Evolutionary conservation across 1,284 basidiomycete species (phyloP).

Genomic region (Leccinum subrobustum): DNA sequence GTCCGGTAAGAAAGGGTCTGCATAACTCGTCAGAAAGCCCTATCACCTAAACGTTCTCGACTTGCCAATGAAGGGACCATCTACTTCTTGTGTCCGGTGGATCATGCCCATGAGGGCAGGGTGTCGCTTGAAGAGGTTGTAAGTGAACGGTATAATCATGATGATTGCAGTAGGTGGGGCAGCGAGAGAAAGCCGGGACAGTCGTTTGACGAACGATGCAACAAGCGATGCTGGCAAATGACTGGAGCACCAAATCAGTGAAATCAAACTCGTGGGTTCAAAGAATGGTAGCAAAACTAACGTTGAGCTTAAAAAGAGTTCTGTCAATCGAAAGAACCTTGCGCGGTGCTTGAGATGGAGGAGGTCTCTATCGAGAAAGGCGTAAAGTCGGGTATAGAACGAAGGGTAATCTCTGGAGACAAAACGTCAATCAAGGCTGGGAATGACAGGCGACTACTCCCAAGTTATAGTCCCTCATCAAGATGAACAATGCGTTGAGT

Average conservation of each 20-base stretch:
- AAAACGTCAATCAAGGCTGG: neutral
- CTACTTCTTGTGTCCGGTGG: constrained; percentile 58
- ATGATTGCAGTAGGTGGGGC: constrained; percentile 92
- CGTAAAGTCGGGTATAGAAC: constrained; percentile 94
- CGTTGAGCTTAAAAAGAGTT: constrained; percentile 90
- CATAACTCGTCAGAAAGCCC: constrained; percentile 3
- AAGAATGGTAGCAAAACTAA: constrained; percentile 40
- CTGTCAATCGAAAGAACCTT: constrained; percentile 91
- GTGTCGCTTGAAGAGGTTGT: constrained; percentile 93
- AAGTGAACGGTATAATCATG: constrained; percentile 90
- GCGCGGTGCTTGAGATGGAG: constrained; percentile 92
- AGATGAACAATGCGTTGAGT: constrained; percentile 87
- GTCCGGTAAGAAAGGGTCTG: constrained; percentile 72
- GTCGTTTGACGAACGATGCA: constrained; percentile 92
- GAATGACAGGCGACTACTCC: constrained; percentile 39
- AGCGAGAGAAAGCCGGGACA: constrained; percentile 79
- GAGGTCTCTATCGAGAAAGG: constrained; percentile 82
- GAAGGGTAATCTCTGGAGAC: constrained; percentile 83
- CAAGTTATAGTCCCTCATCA: constrained; percentile 95
- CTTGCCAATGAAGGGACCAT: constrained; percentile 42
- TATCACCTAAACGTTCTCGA: neutral
- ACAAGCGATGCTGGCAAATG: constrained; percentile 87
- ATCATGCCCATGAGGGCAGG: constrained; percentile 93
- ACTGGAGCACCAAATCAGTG: constrained; percentile 39
- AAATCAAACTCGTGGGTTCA: neutral